A percentile compares a stretch with the other conserved stretches of the same genome.
phyloP scores from a whole-genome alignment of 2,329 filamentous ascomycete genomes.

The Ascomycota sp. region DNA sequence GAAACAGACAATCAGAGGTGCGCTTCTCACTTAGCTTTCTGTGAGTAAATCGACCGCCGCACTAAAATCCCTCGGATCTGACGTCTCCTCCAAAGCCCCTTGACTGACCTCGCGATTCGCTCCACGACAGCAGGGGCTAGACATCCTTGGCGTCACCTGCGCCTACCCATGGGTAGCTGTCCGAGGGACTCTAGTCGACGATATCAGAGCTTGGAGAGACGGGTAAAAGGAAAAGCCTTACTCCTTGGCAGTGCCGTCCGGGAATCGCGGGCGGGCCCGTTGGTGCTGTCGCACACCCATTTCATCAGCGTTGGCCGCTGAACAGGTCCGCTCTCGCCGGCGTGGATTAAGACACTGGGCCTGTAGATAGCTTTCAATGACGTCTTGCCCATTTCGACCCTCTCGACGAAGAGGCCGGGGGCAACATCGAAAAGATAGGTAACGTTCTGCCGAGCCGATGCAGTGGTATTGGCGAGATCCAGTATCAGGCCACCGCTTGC shows the following conservation, averaged over 20 bases:
- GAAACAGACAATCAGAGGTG: no score
- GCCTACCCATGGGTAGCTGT: conserved; percentile 1
- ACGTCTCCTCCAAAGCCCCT: neutral
- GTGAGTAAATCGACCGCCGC: neutral
- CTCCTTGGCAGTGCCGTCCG: conserved; percentile 7
- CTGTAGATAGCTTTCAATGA: conserved; percentile 12
- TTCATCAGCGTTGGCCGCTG: conserved; percentile 13
- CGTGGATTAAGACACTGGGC: conserved; percentile 14
- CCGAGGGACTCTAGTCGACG: conserved; percentile 6
- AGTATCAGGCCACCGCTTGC: conserved; percentile 11
- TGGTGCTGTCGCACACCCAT: conserved; percentile 12
- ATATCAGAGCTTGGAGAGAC: conserved; percentile 10
- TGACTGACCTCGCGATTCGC: neutral
- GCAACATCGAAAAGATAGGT: conserved; percentile 17
- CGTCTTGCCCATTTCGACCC: conserved; percentile 13
- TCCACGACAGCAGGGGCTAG: neutral
- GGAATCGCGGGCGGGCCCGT: conserved; percentile 3
- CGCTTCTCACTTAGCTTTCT: neutral
- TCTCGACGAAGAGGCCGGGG: conserved; percentile 17
- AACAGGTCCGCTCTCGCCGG: conserved; percentile 8
- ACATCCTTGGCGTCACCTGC: neutral
- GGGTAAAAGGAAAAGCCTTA: conserved; percentile 7
- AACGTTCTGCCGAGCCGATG: conserved; percentile 9
- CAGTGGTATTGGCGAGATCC: conserved; percentile 11
- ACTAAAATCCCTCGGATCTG: no score